These are phyloP conservation scores for Naganishia randhawae DNA, from an alignment of 768 basidiomycete species.

Conservation along the genomic window DNA sequence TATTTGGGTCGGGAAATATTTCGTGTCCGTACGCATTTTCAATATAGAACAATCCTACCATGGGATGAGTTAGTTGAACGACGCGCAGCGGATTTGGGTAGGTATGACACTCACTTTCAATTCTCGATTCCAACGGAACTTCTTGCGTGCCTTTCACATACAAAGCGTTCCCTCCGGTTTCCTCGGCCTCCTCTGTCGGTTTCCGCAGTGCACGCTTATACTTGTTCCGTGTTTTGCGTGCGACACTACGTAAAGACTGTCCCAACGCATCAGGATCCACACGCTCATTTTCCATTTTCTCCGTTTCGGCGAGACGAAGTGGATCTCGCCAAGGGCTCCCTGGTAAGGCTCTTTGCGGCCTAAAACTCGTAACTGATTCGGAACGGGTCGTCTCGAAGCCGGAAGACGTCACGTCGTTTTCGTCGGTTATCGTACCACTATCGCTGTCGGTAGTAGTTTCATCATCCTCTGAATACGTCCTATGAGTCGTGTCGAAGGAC, in stretches of 20 bases:
- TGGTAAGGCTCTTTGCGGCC: slow-evolving; percentile 1
- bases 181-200: neutral
- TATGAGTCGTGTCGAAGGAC: slow-evolving; percentile 41
- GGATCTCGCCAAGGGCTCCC: slow-evolving; percentile 20
- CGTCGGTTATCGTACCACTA: neutral
- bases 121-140: slow-evolving; percentile 40
- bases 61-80: neutral
- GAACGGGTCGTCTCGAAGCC: slow-evolving; percentile 8
- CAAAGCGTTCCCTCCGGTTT: slow-evolving; percentile 36
- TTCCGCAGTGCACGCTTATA: neutral
- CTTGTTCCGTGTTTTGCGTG: neutral
- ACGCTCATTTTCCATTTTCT: neutral
- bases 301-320: neutral
- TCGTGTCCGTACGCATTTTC: slow-evolving; percentile 67
- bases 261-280: slow-evolving; percentile 7
- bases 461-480: slow-evolving; percentile 21
- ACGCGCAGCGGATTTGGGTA: neutral
- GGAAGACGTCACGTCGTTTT: neutral
- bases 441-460: neutral
- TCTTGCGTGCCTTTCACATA: slow-evolving; percentile 46
- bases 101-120: slow-evolving; percentile 33
- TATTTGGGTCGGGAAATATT: slow-evolving; percentile 83
- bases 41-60: slow-evolving; percentile 75
- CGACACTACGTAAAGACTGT: neutral
- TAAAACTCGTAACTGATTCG: neutral